phyloP scores from a whole-genome alignment of 371 early-diverging fungal species.

The Neoconidiobolus thromboides region DNA sequence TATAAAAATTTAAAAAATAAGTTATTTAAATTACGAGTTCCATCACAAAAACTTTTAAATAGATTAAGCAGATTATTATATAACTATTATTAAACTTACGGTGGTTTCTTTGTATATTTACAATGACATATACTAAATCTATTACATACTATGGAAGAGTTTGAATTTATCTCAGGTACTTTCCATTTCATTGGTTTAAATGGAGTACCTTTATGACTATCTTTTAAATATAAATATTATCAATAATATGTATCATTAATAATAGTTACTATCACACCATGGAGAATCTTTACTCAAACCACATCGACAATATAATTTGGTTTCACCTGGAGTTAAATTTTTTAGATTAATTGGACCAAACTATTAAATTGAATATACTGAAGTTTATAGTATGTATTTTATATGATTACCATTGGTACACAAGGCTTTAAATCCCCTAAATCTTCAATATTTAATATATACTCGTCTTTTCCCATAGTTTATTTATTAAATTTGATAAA shows the following conservation, averaged over 20 bases:
- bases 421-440: slow-evolving; percentile 5
- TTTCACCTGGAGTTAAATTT: slow-evolving; percentile 7
- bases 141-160: background rate
- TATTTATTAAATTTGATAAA: too few relatives aligned
- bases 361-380: slow-evolving; percentile 1
- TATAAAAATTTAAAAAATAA: background rate
- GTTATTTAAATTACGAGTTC: slow-evolving; percentile 3
- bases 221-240: background rate
- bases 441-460: slow-evolving; percentile 5
- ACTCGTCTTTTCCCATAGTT: background rate
- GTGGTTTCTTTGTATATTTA: slow-evolving; percentile 8
- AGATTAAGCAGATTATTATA: background rate
- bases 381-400: background rate
- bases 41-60: slow-evolving; percentile 6
- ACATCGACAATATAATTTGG: slow-evolving; percentile 6
- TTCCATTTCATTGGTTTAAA: slow-evolving; percentile 9
- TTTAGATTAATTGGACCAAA: slow-evolving; percentile 12
- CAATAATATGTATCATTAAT: background rate
- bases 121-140: slow-evolving; percentile 9
- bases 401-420: slow-evolving; percentile 7
- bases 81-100: slow-evolving; percentile 6
- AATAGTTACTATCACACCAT: slow-evolving; percentile 8
- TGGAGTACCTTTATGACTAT: slow-evolving; percentile 8
- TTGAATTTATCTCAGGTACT: slow-evolving; percentile 1
- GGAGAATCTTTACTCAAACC: slow-evolving; percentile 8